A percentile compares a stretch with the other conserved stretches of the same genome.
These are phyloP conservation scores for Monilinia laxa DNA, from an alignment of 2,329 filamentous ascomycete genomes.

Conservation along the genomic window DNA sequence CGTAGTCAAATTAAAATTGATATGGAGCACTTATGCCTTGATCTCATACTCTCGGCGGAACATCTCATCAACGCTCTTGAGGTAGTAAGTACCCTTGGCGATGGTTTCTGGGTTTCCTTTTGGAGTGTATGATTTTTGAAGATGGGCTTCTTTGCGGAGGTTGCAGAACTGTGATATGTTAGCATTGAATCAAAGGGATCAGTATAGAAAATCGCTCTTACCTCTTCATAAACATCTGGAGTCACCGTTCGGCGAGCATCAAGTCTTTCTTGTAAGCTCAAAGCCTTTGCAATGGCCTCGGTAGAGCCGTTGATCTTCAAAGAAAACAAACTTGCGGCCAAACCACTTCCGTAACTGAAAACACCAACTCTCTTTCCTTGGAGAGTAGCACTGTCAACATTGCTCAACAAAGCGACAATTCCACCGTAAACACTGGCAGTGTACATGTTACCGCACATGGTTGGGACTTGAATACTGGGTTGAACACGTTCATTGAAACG, in stretches of 20 bases:
- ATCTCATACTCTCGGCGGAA: conserved; percentile 77
- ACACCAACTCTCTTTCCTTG: conserved; percentile 56
- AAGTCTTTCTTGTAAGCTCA: conserved; percentile 69
- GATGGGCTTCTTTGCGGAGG: conserved; percentile 77
- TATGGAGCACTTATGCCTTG: conserved; percentile 56
- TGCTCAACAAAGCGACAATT: conserved; percentile 53
- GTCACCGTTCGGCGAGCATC: conserved; percentile 63
- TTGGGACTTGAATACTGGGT: conserved; percentile 72
- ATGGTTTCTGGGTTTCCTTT: conserved; percentile 67
- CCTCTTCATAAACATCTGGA: conserved; percentile 71
- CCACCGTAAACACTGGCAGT: conserved; percentile 59
- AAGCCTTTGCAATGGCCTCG: conserved; percentile 62
- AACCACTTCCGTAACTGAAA: conserved; percentile 71
- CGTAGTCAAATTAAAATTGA: conserved; percentile 13
- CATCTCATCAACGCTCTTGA: conserved; percentile 79
- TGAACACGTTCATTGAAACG: conserved; percentile 75
- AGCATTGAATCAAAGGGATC: conserved; percentile 27
- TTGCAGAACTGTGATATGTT: conserved; percentile 63
- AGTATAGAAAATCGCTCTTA: conserved; percentile 46
- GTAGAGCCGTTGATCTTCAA: conserved; percentile 72
- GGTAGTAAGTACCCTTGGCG: conserved; percentile 69
- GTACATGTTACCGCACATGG: conserved; percentile 69
- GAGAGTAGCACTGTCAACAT: conserved; percentile 56
- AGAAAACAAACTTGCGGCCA: conserved; percentile 66
- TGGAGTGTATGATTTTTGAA: conserved; percentile 76